A percentile compares a stretch with the other conserved stretches of the same genome.
Conservation (phyloP, 768 basidiomycete species). For the Boletus subcaerulescens region DNA sequence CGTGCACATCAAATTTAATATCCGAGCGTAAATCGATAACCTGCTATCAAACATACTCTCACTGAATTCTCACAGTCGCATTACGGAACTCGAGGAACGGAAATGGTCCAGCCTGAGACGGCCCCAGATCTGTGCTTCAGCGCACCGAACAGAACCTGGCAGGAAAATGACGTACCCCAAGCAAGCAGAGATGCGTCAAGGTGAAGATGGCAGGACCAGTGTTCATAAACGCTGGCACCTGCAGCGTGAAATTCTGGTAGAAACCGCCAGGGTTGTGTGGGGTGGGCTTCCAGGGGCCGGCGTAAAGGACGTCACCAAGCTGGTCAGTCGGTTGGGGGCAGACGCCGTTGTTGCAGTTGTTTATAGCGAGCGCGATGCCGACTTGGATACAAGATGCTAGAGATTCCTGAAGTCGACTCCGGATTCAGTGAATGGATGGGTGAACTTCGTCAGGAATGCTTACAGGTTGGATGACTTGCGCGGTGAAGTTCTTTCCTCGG, state of each 20-base stretch:
- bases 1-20: no score
- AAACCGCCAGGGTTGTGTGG: slow-evolving; percentile 13
- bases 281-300: slow-evolving; percentile 28
- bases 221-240: not conserved
- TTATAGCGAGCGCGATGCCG: slow-evolving; percentile 30
- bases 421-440: no score
- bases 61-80: no score
- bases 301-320: slow-evolving; percentile 28
- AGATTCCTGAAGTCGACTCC: slow-evolving; percentile 12
- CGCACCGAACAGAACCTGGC: not conserved
- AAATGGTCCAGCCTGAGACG: slow-evolving; percentile 18
- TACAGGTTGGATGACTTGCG: slow-evolving; percentile 24
- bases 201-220: slow-evolving; percentile 28
- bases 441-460: not conserved
- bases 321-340: slow-evolving; percentile 22
- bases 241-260: slow-evolving; percentile 32
- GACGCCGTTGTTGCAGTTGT: slow-evolving; percentile 16
- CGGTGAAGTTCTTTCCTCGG: slow-evolving; percentile 16
- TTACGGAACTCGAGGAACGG: slow-evolving; percentile 32
- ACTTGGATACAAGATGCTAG: slow-evolving; percentile 22
- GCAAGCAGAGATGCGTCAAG: slow-evolving; percentile 28
- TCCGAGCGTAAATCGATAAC: no score
- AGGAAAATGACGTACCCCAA: slow-evolving; percentile 22
- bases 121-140: not conserved
- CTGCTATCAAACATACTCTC: no score